phyloP scores from a whole-genome alignment of 2,329 filamentous ascomycete genomes.

The Venturiaceae sp. region DNA sequence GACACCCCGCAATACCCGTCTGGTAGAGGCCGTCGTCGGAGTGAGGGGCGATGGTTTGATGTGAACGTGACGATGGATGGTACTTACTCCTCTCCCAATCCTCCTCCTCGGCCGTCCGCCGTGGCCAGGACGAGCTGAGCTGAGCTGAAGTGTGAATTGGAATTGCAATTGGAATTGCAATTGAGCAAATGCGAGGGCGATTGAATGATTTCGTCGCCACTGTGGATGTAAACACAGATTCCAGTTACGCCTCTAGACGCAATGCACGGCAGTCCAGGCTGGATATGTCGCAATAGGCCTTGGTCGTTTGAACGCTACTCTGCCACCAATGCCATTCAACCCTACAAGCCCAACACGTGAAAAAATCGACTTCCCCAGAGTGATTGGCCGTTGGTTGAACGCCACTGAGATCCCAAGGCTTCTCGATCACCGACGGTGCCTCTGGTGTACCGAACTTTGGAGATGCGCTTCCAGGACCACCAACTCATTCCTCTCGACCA shows the following conservation, averaged over 20 bases:
- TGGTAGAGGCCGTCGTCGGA: not conserved
- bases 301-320: too few relatives aligned
- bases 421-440: not conserved
- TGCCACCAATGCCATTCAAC: not conserved
- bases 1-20: not conserved
- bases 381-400: not conserved
- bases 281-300: not conserved
- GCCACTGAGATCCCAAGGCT: not conserved
- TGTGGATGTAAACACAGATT: too few relatives aligned
- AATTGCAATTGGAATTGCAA: too few relatives aligned
- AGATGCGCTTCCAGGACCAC: not conserved
- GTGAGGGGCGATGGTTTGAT: not conserved
- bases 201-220: not conserved
- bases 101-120: too few relatives aligned
- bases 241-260: too few relatives aligned
- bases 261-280: not conserved
- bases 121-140: not conserved
- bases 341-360: not conserved
- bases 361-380: not conserved
- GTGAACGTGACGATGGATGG: too few relatives aligned
- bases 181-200: not conserved
- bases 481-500: not conserved
- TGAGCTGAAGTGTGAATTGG: too few relatives aligned
- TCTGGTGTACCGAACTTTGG: not conserved
- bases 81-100: too few relatives aligned